Base-by-base conservation (phyloP, 257 asterid species). In the Solanum bulbocastanum region DNA sequence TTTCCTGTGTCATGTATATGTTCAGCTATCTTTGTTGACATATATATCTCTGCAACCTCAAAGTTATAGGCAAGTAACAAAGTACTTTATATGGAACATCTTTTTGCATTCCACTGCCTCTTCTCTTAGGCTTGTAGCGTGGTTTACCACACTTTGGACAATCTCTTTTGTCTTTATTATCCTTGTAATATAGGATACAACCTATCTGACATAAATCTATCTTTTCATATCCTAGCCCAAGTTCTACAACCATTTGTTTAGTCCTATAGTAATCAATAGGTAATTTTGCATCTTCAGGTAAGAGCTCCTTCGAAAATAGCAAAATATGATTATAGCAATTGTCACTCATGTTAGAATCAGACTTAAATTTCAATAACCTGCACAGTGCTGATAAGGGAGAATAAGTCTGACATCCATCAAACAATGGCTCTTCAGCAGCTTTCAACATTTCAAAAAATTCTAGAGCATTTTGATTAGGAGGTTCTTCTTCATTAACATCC, bases 41-140 rank as follows among this genome's bases (percentile, higher is more conserved):
- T 49, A 49, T 49, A 49, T 49, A 49, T 15, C 22, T 5, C 2
- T 49, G 8, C 16, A 49, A 49, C 16, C 22, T 49, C 16, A 1
- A 22, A 49, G 60, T 49, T 49, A 15, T 15, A 14, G 9, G 22
- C 15, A 49, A 15, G 16, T 15, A 49, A 49, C 3, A 0, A 1
- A 49, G 5, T 14, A 49, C 22, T 49, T 49, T 49, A 2, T 46
- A 49, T 15, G 22, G 22, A 14, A 14, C 22, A 49, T 49, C 3
- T 49, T 15, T 49, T 16, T 5, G 8, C 8, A 8, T 49, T 5
- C 0, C 60, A 1, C 0, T 49, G 3, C 3, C 0, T 18, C 10
- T 8, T 60, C 2, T 60, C 5, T 60, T 60, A 60, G 69, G 8
- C 13, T 60, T 60, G n/a, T 60, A 22, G 30, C 13, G 0, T 1